Conservation (phyloP, 2,329 filamentous ascomycete genomes). For the Didymosphaeria variabile region DNA sequence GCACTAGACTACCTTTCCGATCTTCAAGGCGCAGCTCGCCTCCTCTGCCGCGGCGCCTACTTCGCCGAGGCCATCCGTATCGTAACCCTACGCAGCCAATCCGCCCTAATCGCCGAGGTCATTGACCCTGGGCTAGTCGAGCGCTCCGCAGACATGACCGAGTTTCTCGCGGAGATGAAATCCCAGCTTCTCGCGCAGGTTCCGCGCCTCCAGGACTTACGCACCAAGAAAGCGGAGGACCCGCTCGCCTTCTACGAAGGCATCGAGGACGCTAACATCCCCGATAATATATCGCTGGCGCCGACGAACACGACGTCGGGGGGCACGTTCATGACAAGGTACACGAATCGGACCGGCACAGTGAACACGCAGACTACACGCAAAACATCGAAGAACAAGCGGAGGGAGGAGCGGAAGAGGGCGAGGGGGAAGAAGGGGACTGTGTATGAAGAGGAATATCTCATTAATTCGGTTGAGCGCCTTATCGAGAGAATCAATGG, state of each 20-base stretch:
- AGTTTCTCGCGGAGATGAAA: conserved; percentile 93
- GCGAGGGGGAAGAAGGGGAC: conserved; percentile 95
- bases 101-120: conserved; percentile 70
- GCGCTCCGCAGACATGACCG: conserved; percentile 81
- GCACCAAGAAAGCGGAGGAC: conserved; percentile 81
- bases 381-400: conserved; percentile 85
- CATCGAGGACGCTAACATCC: conserved; percentile 69
- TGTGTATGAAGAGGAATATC: conserved; percentile 97
- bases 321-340: conserved; percentile 87
- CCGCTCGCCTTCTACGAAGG: conserved; percentile 90
- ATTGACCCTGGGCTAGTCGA: conserved; percentile 84
- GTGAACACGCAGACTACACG: conserved; percentile 77
- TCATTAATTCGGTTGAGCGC: conserved; percentile 85
- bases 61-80: conserved; percentile 91
- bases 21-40: conserved; percentile 73
- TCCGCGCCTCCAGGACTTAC: conserved; percentile 83
- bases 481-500: conserved; percentile 83
- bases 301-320: conserved; percentile 84
- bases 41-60: conserved; percentile 84
- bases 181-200: conserved; percentile 84
- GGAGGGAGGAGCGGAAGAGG: conserved; percentile 92
- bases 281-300: conserved; percentile 91
- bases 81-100: conserved; percentile 67
- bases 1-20: conserved; percentile 83
- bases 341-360: conserved; percentile 80